phyloP scores from a whole-genome alignment of 2,329 filamentous ascomycete species.

The Botrytis sinoallii region DNA sequence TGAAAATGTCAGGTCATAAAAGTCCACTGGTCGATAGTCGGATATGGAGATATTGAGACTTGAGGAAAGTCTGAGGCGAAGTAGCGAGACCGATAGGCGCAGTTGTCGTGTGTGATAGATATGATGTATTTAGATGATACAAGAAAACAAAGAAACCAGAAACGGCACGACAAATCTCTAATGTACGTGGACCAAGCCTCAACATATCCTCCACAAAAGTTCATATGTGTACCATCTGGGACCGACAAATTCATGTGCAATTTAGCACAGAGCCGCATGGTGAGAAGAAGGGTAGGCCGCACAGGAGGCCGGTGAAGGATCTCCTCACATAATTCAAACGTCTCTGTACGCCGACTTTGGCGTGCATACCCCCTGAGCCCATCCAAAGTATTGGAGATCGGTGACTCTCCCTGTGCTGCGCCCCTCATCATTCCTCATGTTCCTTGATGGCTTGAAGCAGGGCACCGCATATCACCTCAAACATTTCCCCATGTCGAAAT shows the following conservation, averaged over 20 bases:
- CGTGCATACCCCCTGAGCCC: conserved; percentile 13
- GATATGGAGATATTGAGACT: background rate
- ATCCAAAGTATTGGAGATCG: background rate
- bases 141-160: background rate
- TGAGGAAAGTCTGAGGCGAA: background rate
- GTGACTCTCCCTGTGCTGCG: background rate
- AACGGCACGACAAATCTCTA: background rate
- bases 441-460: background rate
- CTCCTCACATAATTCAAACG: background rate
- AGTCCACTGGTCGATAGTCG: background rate
- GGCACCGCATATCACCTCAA: background rate
- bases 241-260: background rate
- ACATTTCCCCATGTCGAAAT: background rate
- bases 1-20: background rate
- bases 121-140: background rate
- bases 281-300: background rate
- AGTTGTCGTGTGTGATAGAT: background rate
- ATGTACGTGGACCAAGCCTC: conserved; percentile 9
- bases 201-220: conserved; percentile 11
- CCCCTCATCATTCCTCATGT: conserved; percentile 1
- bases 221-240: background rate
- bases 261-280: conserved; percentile 8
- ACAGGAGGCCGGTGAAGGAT: conserved; percentile 15
- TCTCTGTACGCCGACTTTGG: background rate
- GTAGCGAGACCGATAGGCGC: conserved; percentile 7